phyloP scores from a whole-genome alignment of 768 basidiomycete species.

The Russula ochroleuca region DNA sequence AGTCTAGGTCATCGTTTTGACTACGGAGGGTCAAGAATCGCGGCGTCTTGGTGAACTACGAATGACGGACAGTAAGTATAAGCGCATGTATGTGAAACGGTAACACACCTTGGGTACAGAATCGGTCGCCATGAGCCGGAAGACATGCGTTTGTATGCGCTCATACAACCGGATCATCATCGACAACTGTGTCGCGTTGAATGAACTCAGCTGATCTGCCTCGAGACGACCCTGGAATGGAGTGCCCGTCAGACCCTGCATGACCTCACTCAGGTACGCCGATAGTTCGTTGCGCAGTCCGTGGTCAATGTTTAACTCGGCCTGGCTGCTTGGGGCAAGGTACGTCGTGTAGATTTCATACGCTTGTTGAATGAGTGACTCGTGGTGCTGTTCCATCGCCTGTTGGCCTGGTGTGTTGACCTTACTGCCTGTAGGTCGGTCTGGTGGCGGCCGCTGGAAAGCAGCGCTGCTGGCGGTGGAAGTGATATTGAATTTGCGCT shows the following conservation, averaged over 20 bases:
- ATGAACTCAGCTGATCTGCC: constrained; percentile 69
- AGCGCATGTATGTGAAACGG: constrained; percentile 2
- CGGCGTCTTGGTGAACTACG: constrained; percentile 82
- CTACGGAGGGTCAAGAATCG: constrained; percentile 75
- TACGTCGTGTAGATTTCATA: constrained; percentile 94
- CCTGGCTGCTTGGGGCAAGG: constrained; percentile 90
- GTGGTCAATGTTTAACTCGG: constrained; percentile 98
- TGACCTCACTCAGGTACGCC: constrained; percentile 87
- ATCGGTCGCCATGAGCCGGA: constrained; percentile 96
- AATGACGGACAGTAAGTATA: background rate
- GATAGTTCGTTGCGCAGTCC: constrained; percentile 91
- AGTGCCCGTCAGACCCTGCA: constrained; percentile 72
- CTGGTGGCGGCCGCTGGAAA: constrained; percentile 49
- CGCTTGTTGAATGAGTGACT: constrained; percentile 89
- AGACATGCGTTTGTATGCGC: constrained; percentile 94
- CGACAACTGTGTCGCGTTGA: constrained; percentile 95
- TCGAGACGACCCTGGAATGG: constrained; percentile 76
- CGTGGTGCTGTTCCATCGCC: constrained; percentile 97
- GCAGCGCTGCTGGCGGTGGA: constrained; percentile 51
- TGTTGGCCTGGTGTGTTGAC: constrained; percentile 64
- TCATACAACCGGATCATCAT: constrained; percentile 91
- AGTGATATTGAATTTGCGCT: constrained; percentile 91
- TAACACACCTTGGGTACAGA: constrained; percentile 85
- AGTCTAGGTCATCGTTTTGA: constrained; percentile 73
- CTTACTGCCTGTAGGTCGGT: constrained; percentile 35